Base-by-base conservation (phyloP, 495 filamentous ascomycete genomes). In the Acidiella bohemica region DNA sequence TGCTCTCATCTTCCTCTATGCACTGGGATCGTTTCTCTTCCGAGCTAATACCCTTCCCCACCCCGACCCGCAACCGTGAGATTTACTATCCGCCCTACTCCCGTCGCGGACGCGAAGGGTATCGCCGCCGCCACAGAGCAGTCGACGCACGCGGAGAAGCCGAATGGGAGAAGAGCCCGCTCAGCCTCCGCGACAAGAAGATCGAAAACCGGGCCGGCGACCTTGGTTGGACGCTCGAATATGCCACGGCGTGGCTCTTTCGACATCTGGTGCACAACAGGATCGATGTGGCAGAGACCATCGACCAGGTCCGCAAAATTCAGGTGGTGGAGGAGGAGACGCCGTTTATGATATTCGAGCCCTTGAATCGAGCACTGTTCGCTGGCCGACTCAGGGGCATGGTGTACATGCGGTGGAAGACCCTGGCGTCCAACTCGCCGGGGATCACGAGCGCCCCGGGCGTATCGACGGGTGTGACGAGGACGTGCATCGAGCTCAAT, bases 401-500 rank as follows among this genome's bases (percentile, higher is more conserved):
- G 41, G 46, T 49, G 27, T 28, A 35, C 26, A 2, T 49, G 28
- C n/a, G 28, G 14, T 49, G 46, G 46, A 44, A 39, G 36, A 9
- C 28, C 9, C 13, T 35, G 10, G 18, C 35, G 11, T 34, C 33
- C 21, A 24, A 7, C 25, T 21, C 36, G 7, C 26, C 36, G 6
- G 46, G 46, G 2, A 29, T 16, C 11, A 49, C 46, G 17, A 39
- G 41, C 24, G 46, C 41, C 19, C 26, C 34, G 7, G 41, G 36
- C 14, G 46, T 39, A 1, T 25, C 32, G n/a, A 9, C 32, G 4
- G 34, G 27, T 22, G 25, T 42, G 9, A 6, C 31, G 16, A 25
- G 41, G 21, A 41, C 44, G 12, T 44, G 41, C 36, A 36, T 49
- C 30, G 41, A 49, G 41, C 41, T 49, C 12, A 49, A 49, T 20